Conservation (phyloP, 148 eudicot genomes). For the Chenopodium suecicum region DNA sequence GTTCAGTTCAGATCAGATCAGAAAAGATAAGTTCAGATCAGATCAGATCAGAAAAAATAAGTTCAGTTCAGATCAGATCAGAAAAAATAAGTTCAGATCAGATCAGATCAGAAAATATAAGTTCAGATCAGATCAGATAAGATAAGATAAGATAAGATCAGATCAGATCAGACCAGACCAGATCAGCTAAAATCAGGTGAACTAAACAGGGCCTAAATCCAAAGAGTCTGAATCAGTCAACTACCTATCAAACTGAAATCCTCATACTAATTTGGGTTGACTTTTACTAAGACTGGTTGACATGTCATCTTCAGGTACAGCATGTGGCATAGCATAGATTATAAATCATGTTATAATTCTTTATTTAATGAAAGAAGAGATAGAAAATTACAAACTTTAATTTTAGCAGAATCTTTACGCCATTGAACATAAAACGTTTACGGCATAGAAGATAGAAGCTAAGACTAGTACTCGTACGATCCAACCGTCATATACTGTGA, state of each 20-base stretch:
- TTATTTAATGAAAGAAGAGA: not conserved
- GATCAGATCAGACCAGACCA: no score
- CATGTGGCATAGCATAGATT: not conserved
- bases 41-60: no score
- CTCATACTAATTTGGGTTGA: constrained; percentile 6
- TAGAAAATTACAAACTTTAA: not conserved
- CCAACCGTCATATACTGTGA: not conserved
- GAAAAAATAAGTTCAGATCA: no score
- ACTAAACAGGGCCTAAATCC: not conserved
- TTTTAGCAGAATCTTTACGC: not conserved
- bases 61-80: no score
- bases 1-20: no score
- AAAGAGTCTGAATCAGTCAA: constrained; percentile 16
- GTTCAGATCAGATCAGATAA: no score
- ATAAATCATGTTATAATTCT: not conserved
- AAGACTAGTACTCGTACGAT: not conserved
- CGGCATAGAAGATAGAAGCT: not conserved
- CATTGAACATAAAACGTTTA: not conserved
- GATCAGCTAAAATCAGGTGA: no score
- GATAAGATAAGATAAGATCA: no score
- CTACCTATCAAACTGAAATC: not conserved
- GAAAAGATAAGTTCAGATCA: no score
- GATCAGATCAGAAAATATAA: no score
- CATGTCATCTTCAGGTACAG: constrained; percentile 2
- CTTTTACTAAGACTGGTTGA: constrained; percentile 30